Evolutionary conservation across 805 yeast species (phyloP), one percentile per base, ranked within the genome.

Genomic region (Spathaspora passalidarum): DNA sequence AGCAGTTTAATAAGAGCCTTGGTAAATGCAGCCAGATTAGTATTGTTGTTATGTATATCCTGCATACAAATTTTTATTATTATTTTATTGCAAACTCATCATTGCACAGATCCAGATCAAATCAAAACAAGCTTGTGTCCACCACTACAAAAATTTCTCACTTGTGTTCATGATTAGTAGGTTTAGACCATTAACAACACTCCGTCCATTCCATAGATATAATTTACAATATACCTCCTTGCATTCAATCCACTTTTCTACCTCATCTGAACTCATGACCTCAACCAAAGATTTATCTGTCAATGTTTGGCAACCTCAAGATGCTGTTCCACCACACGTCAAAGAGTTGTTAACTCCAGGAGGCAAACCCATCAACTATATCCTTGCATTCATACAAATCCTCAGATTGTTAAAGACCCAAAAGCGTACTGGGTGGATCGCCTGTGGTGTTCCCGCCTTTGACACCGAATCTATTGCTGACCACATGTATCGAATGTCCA

Each of bases 401-500:
- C 78, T 88, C 0, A 76, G 84, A 43, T 73, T 82, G 26, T 72
- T 92, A 55, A 92, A 92, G 65, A 72, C 81, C 4, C 92, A 88
- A 59, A 82, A 77, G 54, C 78, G 99, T 61, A 92, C 99, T 0
- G 99, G 99, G 2, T 92, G 98, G 98, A 65, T 92, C 17, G 92
- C 89, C 60, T 81, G 80, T 57, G 68, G 69, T 3, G 55, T 72
- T 14, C 76, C 79, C 9, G 60, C 72, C 14, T 72, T 72, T 1
- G 56, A 71, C 20, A 82, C 84, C 2, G 88, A 89, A 64, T 79
- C 86, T 43, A 89, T 90, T 43, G 79, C 88, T n/a, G 97, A 91
- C 65, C 97, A 92, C 64, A 91, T 91, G 96, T 91, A 92, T 62
- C 75, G 99, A 47, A 91, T 92, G 97, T 81, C 89, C 4, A 71